A percentile compares a stretch with the other conserved stretches of the same genome.
Evolutionary conservation across 805 yeast genomes (phyloP).

Genomic region (Myxozyma udenii): DNA sequence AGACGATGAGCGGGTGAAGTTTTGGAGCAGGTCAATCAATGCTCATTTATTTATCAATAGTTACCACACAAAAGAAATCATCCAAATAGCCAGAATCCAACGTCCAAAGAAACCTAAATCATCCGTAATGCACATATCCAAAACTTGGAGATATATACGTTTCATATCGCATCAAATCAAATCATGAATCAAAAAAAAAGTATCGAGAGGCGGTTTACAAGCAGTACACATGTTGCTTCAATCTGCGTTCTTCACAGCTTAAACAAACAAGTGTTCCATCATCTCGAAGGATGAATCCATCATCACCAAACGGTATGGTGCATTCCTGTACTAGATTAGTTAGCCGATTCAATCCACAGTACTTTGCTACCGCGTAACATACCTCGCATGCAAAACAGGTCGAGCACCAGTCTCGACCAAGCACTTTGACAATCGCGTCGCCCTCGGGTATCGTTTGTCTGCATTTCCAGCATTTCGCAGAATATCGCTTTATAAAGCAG

Average conservation of each 20-base stretch:
- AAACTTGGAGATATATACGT: too few species aligned
- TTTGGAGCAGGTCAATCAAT: too few species aligned
- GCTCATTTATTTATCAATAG: too few species aligned
- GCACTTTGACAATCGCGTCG: conserved; percentile 32
- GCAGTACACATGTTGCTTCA: conserved; percentile 11
- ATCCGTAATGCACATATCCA: too few species aligned
- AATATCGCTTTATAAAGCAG: conserved; percentile 33
- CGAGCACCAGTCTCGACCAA: conserved; percentile 37
- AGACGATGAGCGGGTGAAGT: too few species aligned
- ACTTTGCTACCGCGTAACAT: background rate
- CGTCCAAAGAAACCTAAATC: too few species aligned
- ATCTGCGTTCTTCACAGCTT: conserved; percentile 30
- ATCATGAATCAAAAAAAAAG: too few species aligned
- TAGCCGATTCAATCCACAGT: background rate
- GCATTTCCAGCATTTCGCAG: conserved; percentile 38
- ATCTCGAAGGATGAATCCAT: conserved; percentile 36
- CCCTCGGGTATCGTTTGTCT: conserved; percentile 22
- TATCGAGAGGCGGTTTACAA: too few species aligned
- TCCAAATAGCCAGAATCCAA: too few species aligned
- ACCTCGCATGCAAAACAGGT: conserved; percentile 37
- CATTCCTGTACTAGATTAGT: conserved; percentile 31
- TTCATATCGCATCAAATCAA: too few species aligned
- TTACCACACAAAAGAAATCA: too few species aligned
- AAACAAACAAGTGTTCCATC: conserved; percentile 37
- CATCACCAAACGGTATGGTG: conserved; percentile 32